These are phyloP conservation scores for Theileria annulata DNA, from an alignment of 169 alveolate genomes.

Conservation along the genomic window DNA sequence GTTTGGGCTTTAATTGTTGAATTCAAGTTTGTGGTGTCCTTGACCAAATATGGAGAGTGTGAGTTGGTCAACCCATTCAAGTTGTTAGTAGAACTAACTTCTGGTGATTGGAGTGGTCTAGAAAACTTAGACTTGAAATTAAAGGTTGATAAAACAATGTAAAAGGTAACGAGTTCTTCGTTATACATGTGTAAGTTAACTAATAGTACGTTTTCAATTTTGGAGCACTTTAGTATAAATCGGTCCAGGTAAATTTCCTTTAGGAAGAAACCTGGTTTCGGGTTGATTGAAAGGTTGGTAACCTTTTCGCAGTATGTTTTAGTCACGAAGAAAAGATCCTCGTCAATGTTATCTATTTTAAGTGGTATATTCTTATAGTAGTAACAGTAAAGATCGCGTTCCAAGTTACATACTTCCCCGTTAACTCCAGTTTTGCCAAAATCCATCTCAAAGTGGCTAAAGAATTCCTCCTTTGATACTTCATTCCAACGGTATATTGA, in stretches of 20 bases:
- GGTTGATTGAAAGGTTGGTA: slow-evolving; percentile 1
- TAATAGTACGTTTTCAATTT: background rate
- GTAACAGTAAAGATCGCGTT: slow-evolving; percentile 7
- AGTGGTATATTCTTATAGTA: slow-evolving; percentile 1
- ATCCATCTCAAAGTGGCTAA: slow-evolving; percentile 4
- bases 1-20: background rate
- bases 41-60: background rate
- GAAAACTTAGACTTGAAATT: background rate
- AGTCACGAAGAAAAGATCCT: background rate
- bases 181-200: background rate
- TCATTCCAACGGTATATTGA: background rate
- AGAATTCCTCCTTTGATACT: background rate
- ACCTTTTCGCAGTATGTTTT: background rate
- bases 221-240: background rate
- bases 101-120: background rate
- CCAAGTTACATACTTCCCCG: background rate
- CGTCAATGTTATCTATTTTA: background rate
- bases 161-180: background rate
- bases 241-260: slow-evolving; percentile 11
- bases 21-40: background rate
- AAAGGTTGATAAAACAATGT: background rate
- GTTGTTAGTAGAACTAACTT: background rate
- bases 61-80: background rate
- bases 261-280: slow-evolving; percentile 8
- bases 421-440: slow-evolving; percentile 1